Evolutionary conservation across 768 basidiomycete genomes (phyloP).

Genomic region (Heimioporus sp.): DNA sequence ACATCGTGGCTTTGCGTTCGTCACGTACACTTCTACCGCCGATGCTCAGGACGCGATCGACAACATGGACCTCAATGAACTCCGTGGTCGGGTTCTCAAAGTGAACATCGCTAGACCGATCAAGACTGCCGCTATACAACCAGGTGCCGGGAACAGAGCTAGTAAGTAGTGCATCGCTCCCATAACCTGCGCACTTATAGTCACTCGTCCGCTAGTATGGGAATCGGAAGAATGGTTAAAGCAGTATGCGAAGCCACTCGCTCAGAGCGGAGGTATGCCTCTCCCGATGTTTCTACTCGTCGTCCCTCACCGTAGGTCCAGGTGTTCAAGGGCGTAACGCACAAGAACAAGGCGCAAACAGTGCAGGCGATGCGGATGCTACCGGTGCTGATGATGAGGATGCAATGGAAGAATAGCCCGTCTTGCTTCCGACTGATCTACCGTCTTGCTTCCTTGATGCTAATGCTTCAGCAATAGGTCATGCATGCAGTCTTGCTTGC

Average conservation of each 20-base stretch:
- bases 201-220: constrained; percentile 64
- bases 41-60: constrained; percentile 97
- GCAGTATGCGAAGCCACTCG: constrained; percentile 75
- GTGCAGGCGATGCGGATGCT: constrained; percentile 28
- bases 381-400: constrained; percentile 40
- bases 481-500: neutral
- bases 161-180: constrained; percentile 43
- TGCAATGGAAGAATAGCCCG: constrained; percentile 64
- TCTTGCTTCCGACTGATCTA: neutral
- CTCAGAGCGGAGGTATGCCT: constrained; percentile 65
- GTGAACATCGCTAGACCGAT: constrained; percentile 84
- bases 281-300: constrained; percentile 1
- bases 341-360: constrained; percentile 10
- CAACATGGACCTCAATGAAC: constrained; percentile 97
- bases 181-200: neutral
- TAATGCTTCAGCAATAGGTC: neutral
- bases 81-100: constrained; percentile 71
- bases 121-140: constrained; percentile 59
- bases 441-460: neutral
- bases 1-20: constrained; percentile 92
- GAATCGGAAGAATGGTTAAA: constrained; percentile 93
- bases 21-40: constrained; percentile 74
- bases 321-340: constrained; percentile 56
- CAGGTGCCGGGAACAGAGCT: constrained; percentile 69
- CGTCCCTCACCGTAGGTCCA: constrained; percentile 19